Base-by-base conservation (phyloP, 768 basidiomycete species). In the Rubroboletus satanas region DNA sequence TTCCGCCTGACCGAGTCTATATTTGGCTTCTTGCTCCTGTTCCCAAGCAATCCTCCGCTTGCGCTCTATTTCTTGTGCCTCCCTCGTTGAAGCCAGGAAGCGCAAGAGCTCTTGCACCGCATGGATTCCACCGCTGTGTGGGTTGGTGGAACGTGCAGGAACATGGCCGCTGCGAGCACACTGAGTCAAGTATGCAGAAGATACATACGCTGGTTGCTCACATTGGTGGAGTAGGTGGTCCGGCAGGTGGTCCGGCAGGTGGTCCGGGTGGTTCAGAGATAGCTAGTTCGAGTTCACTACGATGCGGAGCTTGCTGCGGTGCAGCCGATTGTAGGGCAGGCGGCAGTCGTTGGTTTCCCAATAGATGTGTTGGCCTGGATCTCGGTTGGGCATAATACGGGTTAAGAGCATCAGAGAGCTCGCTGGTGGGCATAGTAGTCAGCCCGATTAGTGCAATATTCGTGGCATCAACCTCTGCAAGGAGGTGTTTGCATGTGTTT, bases 331-430 rank as follows among this genome's bases (percentile, higher is more conserved):
- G 66, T 37, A 66, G 60, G 3, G 66, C 60, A 41, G 74, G 69
- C 7, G 63, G 50, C 32, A 28, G 64, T 57, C 9, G 71, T 54
- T 45, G 71, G 29, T 45, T 55, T 42, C 31, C 52, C 7, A 56
- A 31, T n/a, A 18, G 39, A 9, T 62, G 60, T 0, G 64, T 55
- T 3, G 65, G 54, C 39, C 76, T 67, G 18, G 69, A 60, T 57
- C 79, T 72, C 17, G 73, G 62, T 49, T 80, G 79, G 35, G 75
- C 76, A 54, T 80, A 75, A 65, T 83, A 75, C 11, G 87, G 87
- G 68, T 90, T 90, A 62, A 90, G 83, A 6, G 88, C 88, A 66
- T 90, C 83, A 9, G 84, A 85, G 53, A 90, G 82, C 70, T 90
- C 87, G 74, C 87, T 90, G 56, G 82, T 78, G 62, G 79, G 74